Evolutionary conservation across 805 yeast genomes (phyloP), one percentile per base, ranked within the genome.

Genomic region (Ogataea polymorpha): DNA sequence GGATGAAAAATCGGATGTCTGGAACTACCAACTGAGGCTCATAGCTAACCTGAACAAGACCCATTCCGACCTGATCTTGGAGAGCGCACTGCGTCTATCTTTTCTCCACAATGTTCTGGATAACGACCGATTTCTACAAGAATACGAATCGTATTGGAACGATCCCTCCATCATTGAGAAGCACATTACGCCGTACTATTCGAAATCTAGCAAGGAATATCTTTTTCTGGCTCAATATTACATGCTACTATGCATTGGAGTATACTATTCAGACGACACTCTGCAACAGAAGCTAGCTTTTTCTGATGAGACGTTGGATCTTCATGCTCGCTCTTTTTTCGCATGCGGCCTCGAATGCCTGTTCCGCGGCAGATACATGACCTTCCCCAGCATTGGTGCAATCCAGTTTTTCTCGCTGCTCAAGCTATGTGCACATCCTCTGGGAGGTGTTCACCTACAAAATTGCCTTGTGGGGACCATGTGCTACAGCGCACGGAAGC

Each of bases 61-160:
- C 12, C 51, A 50, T 26, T 53, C 58, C 6, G 60, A 53, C 45
- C 41, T 45, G 8, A 53, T 51, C 12, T 35, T 58, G 13, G 44
- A 39, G 21, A 45, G 44, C 23, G 60, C 56, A 3, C 47, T 50
- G 23, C 43, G 44, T 20, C 45, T 54, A 14, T 41, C 34, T 6
- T 52, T 55, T 32, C 41, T 61, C 12, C 55, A 71, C 42, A 51
- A 82, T 74, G 59, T 82, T 77, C 58, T 84, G 73, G 44, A 77
- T 62, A 12, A 80, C 71, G 37, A 82, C 70, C 40, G 86, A 62
- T 57, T 85, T 72, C 23, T 87, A 82, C 55, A 77, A 80, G 59
- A 86, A 74, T 68, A 83, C 75, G 55, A 74, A 55, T 31, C 45
- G 10, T 60, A 56, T 37, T 65, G 67, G 65, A 30, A 34, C 3